phyloP scores from a whole-genome alignment of 2,329 filamentous ascomycete species.

The Ilyonectria sp. region DNA sequence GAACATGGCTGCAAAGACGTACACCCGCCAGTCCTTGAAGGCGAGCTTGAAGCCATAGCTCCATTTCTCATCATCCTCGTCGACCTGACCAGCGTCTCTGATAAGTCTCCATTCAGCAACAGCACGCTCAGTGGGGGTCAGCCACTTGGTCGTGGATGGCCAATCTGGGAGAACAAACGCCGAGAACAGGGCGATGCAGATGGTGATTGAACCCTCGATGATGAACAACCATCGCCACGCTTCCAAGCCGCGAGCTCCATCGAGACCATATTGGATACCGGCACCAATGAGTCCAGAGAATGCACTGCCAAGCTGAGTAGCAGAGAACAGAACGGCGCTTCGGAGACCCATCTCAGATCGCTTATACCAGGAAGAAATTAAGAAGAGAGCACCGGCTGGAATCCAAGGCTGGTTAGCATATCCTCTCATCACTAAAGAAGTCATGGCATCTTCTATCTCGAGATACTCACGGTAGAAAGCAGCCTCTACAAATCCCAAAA shows the following conservation, averaged over 20 bases:
- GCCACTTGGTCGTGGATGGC: conserved; percentile 29
- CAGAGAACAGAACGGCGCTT: conserved; percentile 29
- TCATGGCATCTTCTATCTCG: too few relatives aligned
- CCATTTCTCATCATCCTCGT: conserved; percentile 31
- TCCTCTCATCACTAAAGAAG: too few relatives aligned
- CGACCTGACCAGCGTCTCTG: conserved; percentile 28
- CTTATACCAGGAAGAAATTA: conserved; percentile 35
- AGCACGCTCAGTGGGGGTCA: conserved; percentile 24
- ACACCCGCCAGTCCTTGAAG: conserved; percentile 32
- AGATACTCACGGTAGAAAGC: not conserved
- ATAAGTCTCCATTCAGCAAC: conserved; percentile 31
- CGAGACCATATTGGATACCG: conserved; percentile 25
- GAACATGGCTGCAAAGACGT: conserved; percentile 31
- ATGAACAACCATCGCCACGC: conserved; percentile 30
- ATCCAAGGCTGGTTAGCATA: too few relatives aligned
- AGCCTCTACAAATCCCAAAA: not conserved
- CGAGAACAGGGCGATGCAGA: conserved; percentile 25
- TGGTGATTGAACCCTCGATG: conserved; percentile 28
- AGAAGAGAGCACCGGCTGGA: conserved; percentile 29
- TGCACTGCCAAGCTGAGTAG: conserved; percentile 28
- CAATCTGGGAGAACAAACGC: conserved; percentile 18
- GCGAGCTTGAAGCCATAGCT: conserved; percentile 28
- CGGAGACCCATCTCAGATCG: conserved; percentile 30
- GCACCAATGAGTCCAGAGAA: conserved; percentile 29
- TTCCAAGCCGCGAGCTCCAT: conserved; percentile 27